A percentile compares a stretch with the other conserved stretches of the same genome.
Evolutionary conservation across 208 protist genomes (phyloP).

Genomic region (Leishmania gerbilli): DNA sequence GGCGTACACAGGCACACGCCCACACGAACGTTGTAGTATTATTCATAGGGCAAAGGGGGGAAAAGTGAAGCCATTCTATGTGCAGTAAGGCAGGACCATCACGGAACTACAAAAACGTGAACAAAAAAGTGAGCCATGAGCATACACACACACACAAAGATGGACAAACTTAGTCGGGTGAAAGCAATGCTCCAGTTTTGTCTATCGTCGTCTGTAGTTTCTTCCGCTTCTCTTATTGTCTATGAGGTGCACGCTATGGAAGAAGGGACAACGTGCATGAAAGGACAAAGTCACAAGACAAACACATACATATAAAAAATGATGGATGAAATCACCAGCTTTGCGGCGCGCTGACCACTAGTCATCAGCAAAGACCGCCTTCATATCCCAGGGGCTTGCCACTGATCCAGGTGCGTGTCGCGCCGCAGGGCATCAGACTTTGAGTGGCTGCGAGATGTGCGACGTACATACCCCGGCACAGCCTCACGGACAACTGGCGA

Average conservation of each 20-base stretch:
- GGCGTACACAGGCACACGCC: neutral
- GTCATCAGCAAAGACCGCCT: neutral
- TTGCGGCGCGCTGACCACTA: neutral
- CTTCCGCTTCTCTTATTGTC: conserved; percentile 1
- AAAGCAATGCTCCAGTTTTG: neutral
- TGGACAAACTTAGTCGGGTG: neutral
- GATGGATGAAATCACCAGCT: neutral
- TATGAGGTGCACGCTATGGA: conserved; percentile 1
- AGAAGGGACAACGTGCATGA: neutral
- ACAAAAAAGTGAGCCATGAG: neutral
- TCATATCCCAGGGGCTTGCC: conserved; percentile 28
- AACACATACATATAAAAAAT: neutral
- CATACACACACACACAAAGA: neutral
- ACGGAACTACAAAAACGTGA: neutral
- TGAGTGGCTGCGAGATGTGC: conserved; percentile 23
- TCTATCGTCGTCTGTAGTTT: neutral
- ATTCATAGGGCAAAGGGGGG: neutral
- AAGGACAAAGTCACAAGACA: neutral
- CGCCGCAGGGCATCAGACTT: conserved; percentile 20
- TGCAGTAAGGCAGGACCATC: neutral
- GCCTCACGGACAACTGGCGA: conserved; percentile 15
- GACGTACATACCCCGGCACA: conserved; percentile 11
- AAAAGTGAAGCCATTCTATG: conserved; percentile 11
- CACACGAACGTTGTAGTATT: neutral
- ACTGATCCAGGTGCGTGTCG: conserved; percentile 28